phyloP scores from a whole-genome alignment of 2,329 filamentous ascomycete genomes.

The Sarocladiaceae sp. region DNA sequence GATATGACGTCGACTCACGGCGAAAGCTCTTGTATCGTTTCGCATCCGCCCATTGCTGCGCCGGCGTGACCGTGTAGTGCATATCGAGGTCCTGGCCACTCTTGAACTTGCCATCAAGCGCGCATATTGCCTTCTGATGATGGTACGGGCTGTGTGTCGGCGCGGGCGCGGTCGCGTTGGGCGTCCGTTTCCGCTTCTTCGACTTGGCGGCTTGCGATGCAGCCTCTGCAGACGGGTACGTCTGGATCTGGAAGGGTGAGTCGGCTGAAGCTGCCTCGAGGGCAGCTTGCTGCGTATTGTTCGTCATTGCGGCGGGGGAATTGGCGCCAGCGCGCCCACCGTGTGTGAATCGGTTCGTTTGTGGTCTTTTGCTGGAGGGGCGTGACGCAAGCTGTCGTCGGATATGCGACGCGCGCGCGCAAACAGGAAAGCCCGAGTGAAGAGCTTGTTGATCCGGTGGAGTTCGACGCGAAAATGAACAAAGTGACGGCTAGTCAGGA shows the following conservation, averaged over 20 bases:
- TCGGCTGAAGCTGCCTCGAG: constrained; percentile 34
- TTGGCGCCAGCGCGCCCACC: not conserved
- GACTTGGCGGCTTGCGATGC: constrained; percentile 19
- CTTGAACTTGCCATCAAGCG: constrained; percentile 44
- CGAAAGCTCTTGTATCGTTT: constrained; percentile 59
- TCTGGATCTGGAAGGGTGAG: constrained; percentile 46
- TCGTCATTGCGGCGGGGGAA: not conserved
- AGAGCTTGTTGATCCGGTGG: too few relatives aligned
- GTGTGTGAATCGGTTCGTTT: constrained; percentile 17
- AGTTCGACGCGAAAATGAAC: too few relatives aligned
- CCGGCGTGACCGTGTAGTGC: constrained; percentile 49
- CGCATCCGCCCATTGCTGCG: constrained; percentile 53
- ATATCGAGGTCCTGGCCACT: constrained; percentile 50
- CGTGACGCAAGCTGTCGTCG: not conserved
- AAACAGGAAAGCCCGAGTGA: not conserved
- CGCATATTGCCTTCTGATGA: not conserved
- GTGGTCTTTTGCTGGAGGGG: not conserved
- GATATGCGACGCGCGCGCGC: not conserved
- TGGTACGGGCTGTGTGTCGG: not conserved
- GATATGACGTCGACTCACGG: constrained; percentile 36
- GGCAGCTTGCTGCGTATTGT: constrained; percentile 3
- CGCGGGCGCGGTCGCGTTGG: not conserved
- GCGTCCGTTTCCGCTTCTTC: constrained; percentile 44
- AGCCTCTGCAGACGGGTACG: constrained; percentile 5
- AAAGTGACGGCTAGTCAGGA: too few relatives aligned